A percentile compares a stretch with the other conserved stretches of the same genome.
Evolutionary conservation across 2,329 filamentous ascomycete genomes (phyloP).

Genomic region (Trichoderma oligosporum): DNA sequence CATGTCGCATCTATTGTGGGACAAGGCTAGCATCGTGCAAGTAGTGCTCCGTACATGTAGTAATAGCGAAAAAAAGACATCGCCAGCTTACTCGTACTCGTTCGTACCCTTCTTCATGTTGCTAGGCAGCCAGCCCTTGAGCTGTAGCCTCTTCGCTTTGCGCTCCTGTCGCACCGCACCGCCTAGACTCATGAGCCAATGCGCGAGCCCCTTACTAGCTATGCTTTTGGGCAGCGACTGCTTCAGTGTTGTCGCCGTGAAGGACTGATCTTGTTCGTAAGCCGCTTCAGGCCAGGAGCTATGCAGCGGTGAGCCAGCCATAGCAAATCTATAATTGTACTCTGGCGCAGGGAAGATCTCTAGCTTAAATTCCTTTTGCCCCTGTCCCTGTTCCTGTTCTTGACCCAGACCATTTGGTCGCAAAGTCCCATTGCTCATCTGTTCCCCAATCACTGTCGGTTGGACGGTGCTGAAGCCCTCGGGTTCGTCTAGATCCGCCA

Average conservation of each 20-base stretch:
- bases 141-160: conserved; percentile 23
- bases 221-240: conserved; percentile 39
- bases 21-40: background rate
- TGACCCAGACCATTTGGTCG: conserved; percentile 26
- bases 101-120: conserved; percentile 22
- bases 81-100: conserved; percentile 12
- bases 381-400: background rate
- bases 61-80: background rate
- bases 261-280: conserved; percentile 33
- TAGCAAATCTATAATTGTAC: conserved; percentile 40
- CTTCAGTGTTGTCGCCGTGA: conserved; percentile 37
- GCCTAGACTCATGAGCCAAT: conserved; percentile 39
- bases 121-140: conserved; percentile 27
- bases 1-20: conserved; percentile 12
- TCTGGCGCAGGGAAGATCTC: conserved; percentile 38
- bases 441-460: conserved; percentile 6
- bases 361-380: conserved; percentile 40
- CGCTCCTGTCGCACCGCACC: background rate
- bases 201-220: conserved; percentile 38
- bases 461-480: conserved; percentile 19
- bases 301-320: conserved; percentile 37
- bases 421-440: background rate
- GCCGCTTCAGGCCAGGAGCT: conserved; percentile 41
- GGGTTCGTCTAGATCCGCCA: conserved; percentile 31
- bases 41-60: background rate